Evolutionary conservation across 169 alveolate species (phyloP).

Genomic region (Plasmodium yoelii): DNA sequence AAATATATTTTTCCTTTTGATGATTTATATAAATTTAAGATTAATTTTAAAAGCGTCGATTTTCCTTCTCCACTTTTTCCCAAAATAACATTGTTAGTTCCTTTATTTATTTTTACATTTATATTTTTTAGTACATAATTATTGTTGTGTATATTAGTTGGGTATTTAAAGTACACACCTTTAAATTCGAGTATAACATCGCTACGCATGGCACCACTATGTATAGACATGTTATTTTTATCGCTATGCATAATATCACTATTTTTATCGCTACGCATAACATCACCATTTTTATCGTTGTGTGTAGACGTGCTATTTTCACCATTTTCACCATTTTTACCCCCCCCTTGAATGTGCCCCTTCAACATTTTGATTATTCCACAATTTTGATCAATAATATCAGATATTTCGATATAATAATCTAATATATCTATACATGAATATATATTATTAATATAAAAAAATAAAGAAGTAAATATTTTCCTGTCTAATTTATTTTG

Average conservation of each 20-base stretch:
- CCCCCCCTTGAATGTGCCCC: background rate
- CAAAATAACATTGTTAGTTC: conserved; percentile 35
- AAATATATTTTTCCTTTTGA: conserved; percentile 46
- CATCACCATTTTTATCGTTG: no score
- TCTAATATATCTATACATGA: conserved; percentile 45
- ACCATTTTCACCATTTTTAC: background rate
- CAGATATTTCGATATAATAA: conserved; percentile 41
- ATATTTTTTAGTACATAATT: conserved; percentile 48
- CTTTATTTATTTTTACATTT: conserved; percentile 36
- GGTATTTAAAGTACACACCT: conserved; percentile 32
- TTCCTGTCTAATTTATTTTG: conserved; percentile 21
- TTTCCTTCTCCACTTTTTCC: conserved; percentile 70
- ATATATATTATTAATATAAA: conserved; percentile 52
- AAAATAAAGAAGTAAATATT: conserved; percentile 46
- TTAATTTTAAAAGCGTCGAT: conserved; percentile 39
- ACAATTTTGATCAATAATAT: conserved; percentile 36
- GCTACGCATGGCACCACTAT: background rate
- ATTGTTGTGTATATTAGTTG: background rate
- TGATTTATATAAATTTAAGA: conserved; percentile 50
- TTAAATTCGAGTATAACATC: conserved; percentile 20
- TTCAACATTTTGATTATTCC: background rate
- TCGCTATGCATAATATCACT: background rate
- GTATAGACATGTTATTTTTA: background rate
- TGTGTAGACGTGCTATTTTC: background rate
- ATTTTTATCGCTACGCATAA: background rate